Conservation (phyloP, 768 basidiomycete species). For the Pleurotus sapidus region DNA sequence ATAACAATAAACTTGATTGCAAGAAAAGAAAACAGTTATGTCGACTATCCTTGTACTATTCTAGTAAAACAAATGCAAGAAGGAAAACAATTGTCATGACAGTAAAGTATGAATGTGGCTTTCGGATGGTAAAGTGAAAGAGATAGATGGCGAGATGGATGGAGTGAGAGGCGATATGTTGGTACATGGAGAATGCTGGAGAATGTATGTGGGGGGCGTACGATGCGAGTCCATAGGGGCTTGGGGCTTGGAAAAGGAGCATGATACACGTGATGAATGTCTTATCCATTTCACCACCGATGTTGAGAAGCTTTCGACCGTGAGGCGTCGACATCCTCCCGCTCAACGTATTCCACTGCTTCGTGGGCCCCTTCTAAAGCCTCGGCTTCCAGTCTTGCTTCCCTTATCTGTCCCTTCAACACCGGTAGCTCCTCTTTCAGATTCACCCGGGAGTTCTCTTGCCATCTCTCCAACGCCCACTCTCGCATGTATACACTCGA, state of each 20-base stretch:
- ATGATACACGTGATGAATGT: neutral
- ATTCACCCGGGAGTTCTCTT: conserved; percentile 56
- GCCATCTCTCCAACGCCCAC: conserved; percentile 83
- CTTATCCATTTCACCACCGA: neutral
- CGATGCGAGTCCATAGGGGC: neutral
- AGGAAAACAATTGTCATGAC: neutral
- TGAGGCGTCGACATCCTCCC: neutral
- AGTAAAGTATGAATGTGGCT: neutral
- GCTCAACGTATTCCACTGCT: neutral
- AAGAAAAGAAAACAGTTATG: neutral
- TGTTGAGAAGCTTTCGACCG: neutral
- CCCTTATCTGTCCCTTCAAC: conserved; percentile 55
- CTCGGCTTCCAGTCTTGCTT: conserved; percentile 21
- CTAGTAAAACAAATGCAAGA: conserved; percentile 1
- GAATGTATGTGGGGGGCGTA: neutral
- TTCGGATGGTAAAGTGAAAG: neutral
- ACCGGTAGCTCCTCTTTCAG: conserved; percentile 56
- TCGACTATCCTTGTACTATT: neutral
- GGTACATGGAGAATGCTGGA: neutral
- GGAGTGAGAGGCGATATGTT: neutral
- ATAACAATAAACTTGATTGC: conserved; percentile 8
- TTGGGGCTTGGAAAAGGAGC: neutral
- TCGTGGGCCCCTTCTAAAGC: conserved; percentile 13
- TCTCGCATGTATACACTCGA: conserved; percentile 79
- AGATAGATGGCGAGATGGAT: conserved; percentile 5